These are phyloP conservation scores for Esteya vermicola DNA, from an alignment of 2,329 filamentous ascomycete species.

Conservation along the genomic window DNA sequence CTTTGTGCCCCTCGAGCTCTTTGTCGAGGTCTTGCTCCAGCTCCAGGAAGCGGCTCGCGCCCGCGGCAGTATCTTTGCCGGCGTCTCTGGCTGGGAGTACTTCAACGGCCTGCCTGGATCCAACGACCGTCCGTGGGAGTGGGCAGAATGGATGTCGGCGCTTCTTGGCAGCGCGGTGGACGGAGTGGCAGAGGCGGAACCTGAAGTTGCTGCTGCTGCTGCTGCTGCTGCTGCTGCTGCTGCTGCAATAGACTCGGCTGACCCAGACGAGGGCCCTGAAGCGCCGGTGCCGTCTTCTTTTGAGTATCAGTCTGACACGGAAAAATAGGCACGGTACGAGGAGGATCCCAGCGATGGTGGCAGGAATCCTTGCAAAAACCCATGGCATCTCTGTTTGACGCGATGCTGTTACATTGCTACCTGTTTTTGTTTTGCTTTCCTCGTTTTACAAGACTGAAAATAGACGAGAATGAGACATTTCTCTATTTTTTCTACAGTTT, in stretches of 20 bases:
- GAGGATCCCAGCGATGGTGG: too few relatives aligned
- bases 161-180: conserved; percentile 12
- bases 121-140: conserved; percentile 50
- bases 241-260: too few relatives aligned
- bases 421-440: too few relatives aligned
- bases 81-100: conserved; percentile 80
- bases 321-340: too few relatives aligned
- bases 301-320: conserved; percentile 17
- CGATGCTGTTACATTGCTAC: too few relatives aligned
- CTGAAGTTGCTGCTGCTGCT: too few relatives aligned
- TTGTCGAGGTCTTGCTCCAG: conserved; percentile 39
- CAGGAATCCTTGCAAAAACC: too few relatives aligned
- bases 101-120: conserved; percentile 57
- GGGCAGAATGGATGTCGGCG: conserved; percentile 51
- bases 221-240: neutral
- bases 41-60: conserved; percentile 20
- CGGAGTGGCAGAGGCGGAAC: conserved; percentile 2
- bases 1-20: conserved; percentile 43
- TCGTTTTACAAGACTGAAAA: too few relatives aligned
- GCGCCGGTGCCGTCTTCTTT: conserved; percentile 16
- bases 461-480: too few relatives aligned
- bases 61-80: conserved; percentile 39
- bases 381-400: too few relatives aligned
- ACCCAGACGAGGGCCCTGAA: conserved; percentile 12
- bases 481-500: too few relatives aligned